Evolutionary conservation across 2,329 filamentous ascomycete genomes (phyloP).

Genomic region (Zasmidium citrigriseum): DNA sequence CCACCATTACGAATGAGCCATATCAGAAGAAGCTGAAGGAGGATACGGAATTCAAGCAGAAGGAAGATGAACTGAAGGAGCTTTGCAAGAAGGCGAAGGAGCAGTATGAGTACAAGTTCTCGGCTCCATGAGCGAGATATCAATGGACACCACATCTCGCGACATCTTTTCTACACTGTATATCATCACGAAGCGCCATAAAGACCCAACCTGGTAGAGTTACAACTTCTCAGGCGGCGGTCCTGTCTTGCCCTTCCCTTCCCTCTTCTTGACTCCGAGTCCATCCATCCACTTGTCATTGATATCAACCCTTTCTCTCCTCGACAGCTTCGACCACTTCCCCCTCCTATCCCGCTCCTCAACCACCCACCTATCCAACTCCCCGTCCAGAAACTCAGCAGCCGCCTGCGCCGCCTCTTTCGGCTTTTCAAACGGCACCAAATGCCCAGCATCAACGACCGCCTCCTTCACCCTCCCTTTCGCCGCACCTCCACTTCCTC

Average conservation of each 20-base stretch:
- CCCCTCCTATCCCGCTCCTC: conserved; percentile 4
- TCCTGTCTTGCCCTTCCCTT: not conserved
- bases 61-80: conserved; percentile 42
- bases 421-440: conserved; percentile 78
- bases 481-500: conserved; percentile 64
- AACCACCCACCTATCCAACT: not conserved
- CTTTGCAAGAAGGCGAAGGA: conserved; percentile 45
- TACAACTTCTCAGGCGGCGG: conserved; percentile 5
- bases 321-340: not conserved
- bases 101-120: conserved; percentile 49
- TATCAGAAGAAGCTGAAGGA: conserved; percentile 46
- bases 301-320: conserved; percentile 10
- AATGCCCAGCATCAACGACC: conserved; percentile 67
- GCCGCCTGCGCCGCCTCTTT: conserved; percentile 59
- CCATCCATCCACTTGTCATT: conserved; percentile 7
- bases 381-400: conserved; percentile 33
- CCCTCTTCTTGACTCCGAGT: conserved; percentile 1
- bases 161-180: not conserved
- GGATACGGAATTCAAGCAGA: conserved; percentile 51
- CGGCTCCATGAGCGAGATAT: conserved; percentile 20
- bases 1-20: conserved; percentile 43
- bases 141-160: no score
- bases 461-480: conserved; percentile 67
- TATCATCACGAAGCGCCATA: no score
- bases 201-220: no score